These are phyloP conservation scores for Thelonectria discophora DNA, from an alignment of 2,329 filamentous ascomycete genomes.

Conservation along the genomic window DNA sequence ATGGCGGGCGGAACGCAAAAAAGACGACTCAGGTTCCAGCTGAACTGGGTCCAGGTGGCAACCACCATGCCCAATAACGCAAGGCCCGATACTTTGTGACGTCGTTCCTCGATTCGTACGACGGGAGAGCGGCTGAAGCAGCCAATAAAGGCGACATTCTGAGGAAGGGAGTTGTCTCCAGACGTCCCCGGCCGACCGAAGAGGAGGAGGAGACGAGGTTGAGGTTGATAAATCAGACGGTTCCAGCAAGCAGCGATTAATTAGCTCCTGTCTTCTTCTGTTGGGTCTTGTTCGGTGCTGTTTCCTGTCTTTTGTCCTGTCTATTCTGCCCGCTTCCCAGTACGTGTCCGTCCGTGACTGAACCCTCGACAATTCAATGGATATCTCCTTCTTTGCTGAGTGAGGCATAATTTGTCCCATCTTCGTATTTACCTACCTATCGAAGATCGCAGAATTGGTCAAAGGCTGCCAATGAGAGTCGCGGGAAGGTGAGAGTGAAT, in stretches of 20 bases:
- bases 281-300: no score
- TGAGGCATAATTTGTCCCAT: conserved; percentile 12
- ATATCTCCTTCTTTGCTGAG: background rate
- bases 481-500: conserved; percentile 6
- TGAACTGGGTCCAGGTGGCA: conserved; percentile 12
- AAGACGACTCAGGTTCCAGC: background rate
- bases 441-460: background rate
- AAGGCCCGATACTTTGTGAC: conserved; percentile 14
- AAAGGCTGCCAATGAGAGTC: background rate
- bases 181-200: conserved; percentile 4
- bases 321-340: background rate
- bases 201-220: background rate
- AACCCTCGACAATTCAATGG: background rate
- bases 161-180: conserved; percentile 8
- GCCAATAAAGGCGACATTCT: conserved; percentile 11
- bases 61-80: conserved; percentile 15
- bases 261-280: no score
- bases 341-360: background rate
- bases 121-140: background rate
- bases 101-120: conserved; percentile 3
- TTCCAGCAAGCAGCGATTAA: no score
- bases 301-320: background rate
- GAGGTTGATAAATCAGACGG: background rate
- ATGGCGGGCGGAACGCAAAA: conserved; percentile 14
- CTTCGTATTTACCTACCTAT: background rate